These are phyloP conservation scores for Lagenidium giganteum DNA, from an alignment of 352 stramenopile species.

Conservation along the genomic window DNA sequence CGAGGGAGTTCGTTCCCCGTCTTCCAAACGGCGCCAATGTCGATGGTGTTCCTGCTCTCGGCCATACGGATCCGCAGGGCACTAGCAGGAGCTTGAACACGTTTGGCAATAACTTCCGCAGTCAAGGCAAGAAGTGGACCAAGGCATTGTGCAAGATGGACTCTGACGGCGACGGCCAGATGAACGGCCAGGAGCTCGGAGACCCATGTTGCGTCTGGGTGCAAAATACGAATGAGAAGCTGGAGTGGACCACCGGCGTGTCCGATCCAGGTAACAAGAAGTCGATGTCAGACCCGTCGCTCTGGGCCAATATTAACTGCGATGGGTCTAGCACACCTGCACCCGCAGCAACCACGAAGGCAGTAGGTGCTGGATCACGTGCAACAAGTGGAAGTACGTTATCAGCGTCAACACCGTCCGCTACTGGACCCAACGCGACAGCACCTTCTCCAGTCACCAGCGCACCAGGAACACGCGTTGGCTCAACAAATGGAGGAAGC, in stretches of 20 bases:
- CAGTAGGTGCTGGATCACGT: too few relatives aligned
- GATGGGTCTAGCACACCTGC: too few relatives aligned
- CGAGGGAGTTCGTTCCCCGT: slow-evolving; percentile 14
- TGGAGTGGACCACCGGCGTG: slow-evolving; percentile 16
- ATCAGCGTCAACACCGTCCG: too few relatives aligned
- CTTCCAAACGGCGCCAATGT: slow-evolving; percentile 7
- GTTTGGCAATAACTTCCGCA: slow-evolving; percentile 18
- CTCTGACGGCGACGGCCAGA: slow-evolving; percentile 24
- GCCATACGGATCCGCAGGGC: slow-evolving; percentile 13
- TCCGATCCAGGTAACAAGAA: slow-evolving; percentile 16
- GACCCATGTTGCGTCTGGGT: slow-evolving; percentile 44
- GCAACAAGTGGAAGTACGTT: too few relatives aligned
- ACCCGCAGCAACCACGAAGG: too few relatives aligned
- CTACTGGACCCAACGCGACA: too few relatives aligned
- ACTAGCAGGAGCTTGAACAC: slow-evolving; percentile 8
- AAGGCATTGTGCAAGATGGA: slow-evolving; percentile 26
- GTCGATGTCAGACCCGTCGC: slow-evolving; percentile 16
- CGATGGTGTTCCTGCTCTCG: slow-evolving; percentile 15
- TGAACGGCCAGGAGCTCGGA: slow-evolving; percentile 56
- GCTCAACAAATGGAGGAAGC: too few relatives aligned
- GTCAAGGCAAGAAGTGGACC: slow-evolving; percentile 19
- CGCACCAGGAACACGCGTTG: too few relatives aligned
- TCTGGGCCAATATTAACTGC: slow-evolving; percentile 10
- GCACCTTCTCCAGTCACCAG: too few relatives aligned
- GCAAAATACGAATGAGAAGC: slow-evolving; percentile 16